Percentiles rank a stretch among this genome's conserved stretches.
phyloP scores from a whole-genome alignment of 768 basidiomycete species.

The Hemileccinum impolitum region DNA sequence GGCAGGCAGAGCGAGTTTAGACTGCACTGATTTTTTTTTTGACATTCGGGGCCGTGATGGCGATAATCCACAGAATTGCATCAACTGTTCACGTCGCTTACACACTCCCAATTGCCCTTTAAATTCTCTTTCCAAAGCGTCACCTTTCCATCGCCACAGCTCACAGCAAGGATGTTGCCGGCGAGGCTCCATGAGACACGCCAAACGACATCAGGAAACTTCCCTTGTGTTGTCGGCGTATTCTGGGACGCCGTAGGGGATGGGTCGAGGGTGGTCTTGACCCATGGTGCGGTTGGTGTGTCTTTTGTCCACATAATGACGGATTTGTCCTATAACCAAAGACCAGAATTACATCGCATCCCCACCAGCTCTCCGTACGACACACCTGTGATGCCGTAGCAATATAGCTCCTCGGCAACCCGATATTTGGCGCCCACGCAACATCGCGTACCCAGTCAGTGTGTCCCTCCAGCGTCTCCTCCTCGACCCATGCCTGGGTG shows the following conservation, averaged over 20 bases:
- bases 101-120: constrained; percentile 94
- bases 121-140: constrained; percentile 98
- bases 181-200: constrained; percentile 98
- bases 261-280: constrained; percentile 76
- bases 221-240: constrained; percentile 53
- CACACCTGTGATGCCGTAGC: constrained; percentile 88
- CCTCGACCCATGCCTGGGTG: constrained; percentile 85
- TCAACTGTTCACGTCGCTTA: constrained; percentile 90
- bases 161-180: constrained; percentile 93
- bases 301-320: constrained; percentile 93
- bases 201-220: constrained; percentile 98
- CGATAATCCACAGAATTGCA: too few species aligned
- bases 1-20: too few species aligned
- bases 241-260: constrained; percentile 46
- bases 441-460: constrained; percentile 98
- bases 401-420: constrained; percentile 90
- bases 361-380: neutral
- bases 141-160: constrained; percentile 97
- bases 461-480: constrained; percentile 88
- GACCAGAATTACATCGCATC: neutral
- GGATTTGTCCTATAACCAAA: constrained; percentile 59
- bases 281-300: constrained; percentile 68
- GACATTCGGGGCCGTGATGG: neutral
- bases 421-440: constrained; percentile 98
- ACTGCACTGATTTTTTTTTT: too few species aligned